Conservation (phyloP, 2,329 filamentous ascomycete species). For the Fonsecaea pedrosoi region DNA sequence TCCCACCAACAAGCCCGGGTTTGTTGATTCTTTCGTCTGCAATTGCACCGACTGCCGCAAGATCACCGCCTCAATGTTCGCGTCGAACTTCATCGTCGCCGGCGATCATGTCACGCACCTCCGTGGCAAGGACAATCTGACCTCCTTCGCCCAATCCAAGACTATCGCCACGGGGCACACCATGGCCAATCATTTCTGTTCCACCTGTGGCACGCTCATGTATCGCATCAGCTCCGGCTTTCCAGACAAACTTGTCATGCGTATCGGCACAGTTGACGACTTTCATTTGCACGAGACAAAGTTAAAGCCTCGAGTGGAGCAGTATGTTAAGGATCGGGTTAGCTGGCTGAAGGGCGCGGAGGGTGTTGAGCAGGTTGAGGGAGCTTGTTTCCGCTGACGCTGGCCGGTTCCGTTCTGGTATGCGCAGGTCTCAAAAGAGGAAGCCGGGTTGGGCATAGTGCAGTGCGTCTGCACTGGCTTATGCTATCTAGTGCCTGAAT, state of each 20-base stretch:
- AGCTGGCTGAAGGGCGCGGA: constrained; percentile 55
- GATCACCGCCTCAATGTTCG: constrained; percentile 68
- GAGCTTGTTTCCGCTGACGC: neutral
- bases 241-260: constrained; percentile 57
- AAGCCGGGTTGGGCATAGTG: neutral
- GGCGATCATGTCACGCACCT: constrained; percentile 56
- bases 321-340: constrained; percentile 60
- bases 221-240: constrained; percentile 58
- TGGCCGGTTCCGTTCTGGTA: neutral
- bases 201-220: constrained; percentile 66
- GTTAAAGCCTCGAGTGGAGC: constrained; percentile 61
- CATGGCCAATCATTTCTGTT: constrained; percentile 70
- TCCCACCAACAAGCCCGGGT: constrained; percentile 54
- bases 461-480: neutral
- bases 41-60: constrained; percentile 69
- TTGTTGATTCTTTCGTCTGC: constrained; percentile 63
- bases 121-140: constrained; percentile 61
- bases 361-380: constrained; percentile 44
- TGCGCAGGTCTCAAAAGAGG: neutral
- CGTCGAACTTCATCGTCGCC: constrained; percentile 62
- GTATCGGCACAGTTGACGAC: constrained; percentile 69
- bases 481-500: neutral
- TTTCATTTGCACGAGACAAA: constrained; percentile 63
- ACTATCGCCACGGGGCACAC: constrained; percentile 56
- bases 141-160: constrained; percentile 52